Evolutionary conservation across 2,329 filamentous ascomycete species (phyloP), one percentile per base, ranked within the genome.

Genomic region (Bipolaris cookei): DNA sequence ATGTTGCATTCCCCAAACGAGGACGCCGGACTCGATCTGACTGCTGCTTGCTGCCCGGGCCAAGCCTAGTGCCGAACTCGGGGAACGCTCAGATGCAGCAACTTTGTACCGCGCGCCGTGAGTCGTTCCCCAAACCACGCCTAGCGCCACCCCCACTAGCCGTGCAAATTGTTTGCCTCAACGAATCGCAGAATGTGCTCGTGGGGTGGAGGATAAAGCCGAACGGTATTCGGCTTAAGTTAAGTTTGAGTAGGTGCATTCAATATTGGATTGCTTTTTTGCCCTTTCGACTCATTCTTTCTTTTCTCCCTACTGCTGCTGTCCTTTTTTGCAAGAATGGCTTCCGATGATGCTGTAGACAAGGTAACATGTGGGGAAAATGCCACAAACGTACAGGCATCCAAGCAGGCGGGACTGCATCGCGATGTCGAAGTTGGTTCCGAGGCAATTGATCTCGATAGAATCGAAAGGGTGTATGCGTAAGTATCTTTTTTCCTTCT

Each of bases 381-480:
- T 30, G 10, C 10, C 3, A 2, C 28, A 30, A 11, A 30, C 4
- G 7, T 30, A 30, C 28, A 30, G 8, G 54, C 46, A 13, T 55
- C 61, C 7, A 72, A 74, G 58, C 64, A 68, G 18, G 65, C 55
- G 4, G 70, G 71, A 16, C 32, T 70, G 34, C 65, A 71, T 50
- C 60, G 67, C 16, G 74, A 78, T 64, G 66, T 72, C 18, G 74
- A 77, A 53, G 54, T 68, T 13, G 75, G 71, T 4, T 56, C 56
- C 43, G 72, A 70, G 16, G 61, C 65, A 49, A 44, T 75, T 18
- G 70, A 77, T 62, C 64, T 78, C 44, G 76, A 73, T 28, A 67
- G 72, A 25, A 73, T 76, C 14, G 72, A 76, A 51, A 69, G 63
- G 37, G 74, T 78, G 16, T 78, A 78, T 55, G 71, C 69, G 74